Percentiles rank a stretch among this genome's conserved stretches.
phyloP scores from a whole-genome alignment of 768 basidiomycete genomes.

The Postia placenta region DNA sequence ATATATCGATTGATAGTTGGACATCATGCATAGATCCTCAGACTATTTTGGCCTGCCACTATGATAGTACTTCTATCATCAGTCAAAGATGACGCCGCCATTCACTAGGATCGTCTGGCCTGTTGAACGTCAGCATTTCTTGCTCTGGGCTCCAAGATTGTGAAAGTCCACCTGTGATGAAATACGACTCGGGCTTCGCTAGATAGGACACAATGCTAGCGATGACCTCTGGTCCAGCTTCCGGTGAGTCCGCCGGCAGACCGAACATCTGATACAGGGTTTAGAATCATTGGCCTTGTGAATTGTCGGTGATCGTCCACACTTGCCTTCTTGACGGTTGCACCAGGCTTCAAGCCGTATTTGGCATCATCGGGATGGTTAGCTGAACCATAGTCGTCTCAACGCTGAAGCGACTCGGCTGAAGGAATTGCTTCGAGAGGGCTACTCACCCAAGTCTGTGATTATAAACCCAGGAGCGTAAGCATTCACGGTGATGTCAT shows the following conservation, averaged over 20 bases:
- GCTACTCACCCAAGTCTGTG: slow-evolving; percentile 11
- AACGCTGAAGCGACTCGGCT: too few species aligned
- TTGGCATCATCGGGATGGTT: slow-evolving; percentile 1
- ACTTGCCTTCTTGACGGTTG: slow-evolving; percentile 2
- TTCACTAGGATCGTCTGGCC: slow-evolving; percentile 5
- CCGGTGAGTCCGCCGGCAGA: not conserved
- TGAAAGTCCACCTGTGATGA: slow-evolving; percentile 12
- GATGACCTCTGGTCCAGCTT: slow-evolving; percentile 8
- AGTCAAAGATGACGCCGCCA: slow-evolving; percentile 1
- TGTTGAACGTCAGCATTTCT: not conserved
- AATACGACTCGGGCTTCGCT: slow-evolving; percentile 14
- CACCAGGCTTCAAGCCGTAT: slow-evolving; percentile 1
- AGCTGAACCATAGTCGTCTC: too few species aligned
- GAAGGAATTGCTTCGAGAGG: not conserved
- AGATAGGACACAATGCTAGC: slow-evolving; percentile 19
- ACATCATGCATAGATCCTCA: not conserved
- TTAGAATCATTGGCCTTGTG: too few species aligned
- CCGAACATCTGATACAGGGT: slow-evolving; percentile 1
- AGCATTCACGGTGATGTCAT: slow-evolving; percentile 23
- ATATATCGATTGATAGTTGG: not conserved
- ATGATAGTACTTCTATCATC: not conserved
- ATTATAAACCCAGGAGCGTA: slow-evolving; percentile 22
- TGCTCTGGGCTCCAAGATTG: not conserved
- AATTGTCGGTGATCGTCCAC: too few species aligned
- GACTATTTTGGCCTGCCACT: not conserved